Evolutionary conservation across 495 filamentous ascomycete species (phyloP).

Genomic region (Penicillium angulare): DNA sequence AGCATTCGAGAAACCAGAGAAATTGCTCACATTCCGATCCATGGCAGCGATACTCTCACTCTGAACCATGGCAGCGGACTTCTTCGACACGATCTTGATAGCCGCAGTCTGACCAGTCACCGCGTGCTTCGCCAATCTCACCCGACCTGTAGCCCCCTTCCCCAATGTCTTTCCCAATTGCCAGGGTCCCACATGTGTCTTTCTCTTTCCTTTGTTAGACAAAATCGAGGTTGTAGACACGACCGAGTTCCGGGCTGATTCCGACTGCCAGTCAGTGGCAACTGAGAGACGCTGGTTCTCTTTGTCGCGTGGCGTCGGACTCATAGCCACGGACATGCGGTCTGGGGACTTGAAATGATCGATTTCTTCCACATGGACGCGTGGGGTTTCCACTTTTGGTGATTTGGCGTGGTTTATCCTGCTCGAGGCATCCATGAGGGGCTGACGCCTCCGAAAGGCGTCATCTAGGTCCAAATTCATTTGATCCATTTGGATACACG

Average conservation of each 20-base stretch:
- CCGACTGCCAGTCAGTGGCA: constrained; percentile 48
- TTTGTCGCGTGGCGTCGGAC: constrained; percentile 31
- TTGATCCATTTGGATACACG: constrained; percentile 15
- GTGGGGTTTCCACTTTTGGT: constrained; percentile 23
- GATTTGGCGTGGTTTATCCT: constrained; percentile 42
- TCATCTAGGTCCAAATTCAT: constrained; percentile 19
- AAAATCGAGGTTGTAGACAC: constrained; percentile 67
- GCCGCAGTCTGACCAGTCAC: constrained; percentile 75
- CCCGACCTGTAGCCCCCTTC: constrained; percentile 78
- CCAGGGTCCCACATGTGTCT: constrained; percentile 88
- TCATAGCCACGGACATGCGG: constrained; percentile 39
- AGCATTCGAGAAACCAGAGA: constrained; percentile 34
- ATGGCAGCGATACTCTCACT: constrained; percentile 75
- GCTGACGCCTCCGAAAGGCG: constrained; percentile 38
- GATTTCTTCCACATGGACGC: constrained; percentile 21
- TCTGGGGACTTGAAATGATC: constrained; percentile 31
- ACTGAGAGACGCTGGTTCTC: constrained; percentile 56
- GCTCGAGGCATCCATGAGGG: constrained; percentile 49
- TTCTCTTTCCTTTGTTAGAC: constrained; percentile 60
- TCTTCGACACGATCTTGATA: constrained; percentile 89
- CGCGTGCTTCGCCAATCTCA: constrained; percentile 76
- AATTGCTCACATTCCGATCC: constrained; percentile 53
- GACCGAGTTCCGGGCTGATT: constrained; percentile 68
- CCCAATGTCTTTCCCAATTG: constrained; percentile 82
- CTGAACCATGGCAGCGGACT: constrained; percentile 64